Evolutionary conservation across 2,329 filamentous ascomycete genomes (phyloP).

Genomic region (Cladosporium sp.): DNA sequence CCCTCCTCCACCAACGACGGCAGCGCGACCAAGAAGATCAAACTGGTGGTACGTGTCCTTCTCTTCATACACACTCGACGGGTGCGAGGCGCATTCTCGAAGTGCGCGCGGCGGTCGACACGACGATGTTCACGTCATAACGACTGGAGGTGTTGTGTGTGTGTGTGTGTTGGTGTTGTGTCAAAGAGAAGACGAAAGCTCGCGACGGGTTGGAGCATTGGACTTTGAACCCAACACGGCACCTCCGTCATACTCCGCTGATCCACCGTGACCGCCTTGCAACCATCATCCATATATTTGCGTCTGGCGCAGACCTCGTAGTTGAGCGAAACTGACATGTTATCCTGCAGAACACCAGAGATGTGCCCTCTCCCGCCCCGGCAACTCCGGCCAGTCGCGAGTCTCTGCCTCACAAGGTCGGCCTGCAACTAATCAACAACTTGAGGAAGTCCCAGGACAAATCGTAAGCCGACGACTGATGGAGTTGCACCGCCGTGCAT

Average conservation of each 20-base stretch:
- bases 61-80: neutral
- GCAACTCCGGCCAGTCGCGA: constrained; percentile 15
- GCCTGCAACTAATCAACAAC: constrained; percentile 69
- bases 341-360: constrained; percentile 27
- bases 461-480: constrained; percentile 53
- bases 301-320: neutral
- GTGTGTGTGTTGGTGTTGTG: constrained; percentile 2
- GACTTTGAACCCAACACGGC: constrained; percentile 21
- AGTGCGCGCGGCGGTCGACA: neutral
- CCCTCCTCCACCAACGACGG: constrained; percentile 41
- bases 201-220: constrained; percentile 20
- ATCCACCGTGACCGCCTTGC: constrained; percentile 15
- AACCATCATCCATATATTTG: constrained; percentile 11
- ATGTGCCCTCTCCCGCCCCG: constrained; percentile 16
- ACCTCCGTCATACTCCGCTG: constrained; percentile 26
- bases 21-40: constrained; percentile 40
- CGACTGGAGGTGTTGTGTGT: neutral
- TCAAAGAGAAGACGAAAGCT: constrained; percentile 15
- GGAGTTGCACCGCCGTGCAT: neutral
- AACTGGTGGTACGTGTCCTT: constrained; percentile 12
- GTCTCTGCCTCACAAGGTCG: constrained; percentile 51
- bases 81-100: neutral
- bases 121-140: neutral
- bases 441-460: constrained; percentile 77
- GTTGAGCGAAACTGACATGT: constrained; percentile 18